Conservation (phyloP, 2,329 filamentous ascomycete genomes). For the Laburnicola sp. region DNA sequence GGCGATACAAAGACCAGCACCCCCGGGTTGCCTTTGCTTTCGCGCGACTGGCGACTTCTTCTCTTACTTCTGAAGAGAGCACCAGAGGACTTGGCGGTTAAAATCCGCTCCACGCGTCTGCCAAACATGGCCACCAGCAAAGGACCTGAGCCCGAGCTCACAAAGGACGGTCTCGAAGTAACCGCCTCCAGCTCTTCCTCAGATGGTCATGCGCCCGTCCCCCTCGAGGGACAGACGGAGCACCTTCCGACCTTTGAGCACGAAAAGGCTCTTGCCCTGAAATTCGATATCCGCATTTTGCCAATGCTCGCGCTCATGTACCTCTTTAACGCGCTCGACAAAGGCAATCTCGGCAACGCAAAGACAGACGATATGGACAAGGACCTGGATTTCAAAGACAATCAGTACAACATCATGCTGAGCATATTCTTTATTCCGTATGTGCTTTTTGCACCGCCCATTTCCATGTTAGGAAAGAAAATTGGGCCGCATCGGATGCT, state of each 20-base stretch:
- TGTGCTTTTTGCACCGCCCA: conserved; percentile 68
- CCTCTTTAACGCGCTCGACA: conserved; percentile 51
- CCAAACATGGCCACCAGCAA: conserved; percentile 29
- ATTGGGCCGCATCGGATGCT: conserved; percentile 66
- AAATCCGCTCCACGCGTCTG: background rate
- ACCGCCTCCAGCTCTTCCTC: conserved; percentile 33
- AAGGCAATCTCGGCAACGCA: conserved; percentile 46
- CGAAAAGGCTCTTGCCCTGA: conserved; percentile 53
- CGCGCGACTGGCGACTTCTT: background rate
- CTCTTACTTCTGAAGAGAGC: background rate
- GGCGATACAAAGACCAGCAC: conserved; percentile 6
- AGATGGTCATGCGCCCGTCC: conserved; percentile 24
- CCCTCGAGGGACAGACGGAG: conserved; percentile 34
- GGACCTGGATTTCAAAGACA: conserved; percentile 61
- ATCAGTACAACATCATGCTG: conserved; percentile 71
- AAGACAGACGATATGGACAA: conserved; percentile 52
- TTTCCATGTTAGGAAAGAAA: conserved; percentile 69
- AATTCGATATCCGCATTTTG: conserved; percentile 59
- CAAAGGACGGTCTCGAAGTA: conserved; percentile 34
- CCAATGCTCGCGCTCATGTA: conserved; percentile 64
- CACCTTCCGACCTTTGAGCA: conserved; percentile 43
- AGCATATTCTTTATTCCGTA: conserved; percentile 75
- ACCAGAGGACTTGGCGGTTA: background rate
- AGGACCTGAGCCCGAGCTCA: conserved; percentile 30
- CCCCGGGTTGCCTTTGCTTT: background rate